phyloP scores from a whole-genome alignment of 2,329 filamentous ascomycete genomes.

The Fusarium floridanum region DNA sequence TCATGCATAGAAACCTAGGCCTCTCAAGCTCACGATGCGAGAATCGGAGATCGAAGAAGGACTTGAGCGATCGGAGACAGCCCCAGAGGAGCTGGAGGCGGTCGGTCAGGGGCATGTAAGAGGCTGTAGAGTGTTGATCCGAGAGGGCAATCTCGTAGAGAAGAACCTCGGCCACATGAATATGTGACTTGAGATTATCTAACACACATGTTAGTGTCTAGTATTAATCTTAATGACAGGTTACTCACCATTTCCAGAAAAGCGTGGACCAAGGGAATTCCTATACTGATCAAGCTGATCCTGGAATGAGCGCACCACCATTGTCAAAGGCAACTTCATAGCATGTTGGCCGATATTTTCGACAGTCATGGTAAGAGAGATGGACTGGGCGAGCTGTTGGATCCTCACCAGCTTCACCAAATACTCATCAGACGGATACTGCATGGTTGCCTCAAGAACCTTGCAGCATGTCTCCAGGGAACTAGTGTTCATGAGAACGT shows the following conservation, averaged over 20 bases:
- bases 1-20: conserved; percentile 59
- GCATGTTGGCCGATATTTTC: conserved; percentile 46
- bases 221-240: not conserved
- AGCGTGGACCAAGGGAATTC: conserved; percentile 51
- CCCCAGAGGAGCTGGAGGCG: conserved; percentile 61
- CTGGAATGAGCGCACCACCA: conserved; percentile 59
- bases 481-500: conserved; percentile 61
- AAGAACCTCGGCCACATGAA: conserved; percentile 60
- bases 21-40: conserved; percentile 48
- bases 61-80: conserved; percentile 56
- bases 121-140: conserved; percentile 50
- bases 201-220: conserved; percentile 14
- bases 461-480: conserved; percentile 59
- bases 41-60: conserved; percentile 57
- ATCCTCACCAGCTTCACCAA: conserved; percentile 61
- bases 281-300: conserved; percentile 58
- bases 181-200: conserved; percentile 58
- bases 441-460: conserved; percentile 57
- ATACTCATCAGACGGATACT: conserved; percentile 59
- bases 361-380: conserved; percentile 56
- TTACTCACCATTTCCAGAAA: conserved; percentile 52
- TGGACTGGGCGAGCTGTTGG: conserved; percentile 63
- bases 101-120: conserved; percentile 52
- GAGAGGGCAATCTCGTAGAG: conserved; percentile 62
- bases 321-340: conserved; percentile 55